Evolutionary conservation across 2,329 filamentous ascomycete species (phyloP).

Genomic region (Penicillium polonicum): DNA sequence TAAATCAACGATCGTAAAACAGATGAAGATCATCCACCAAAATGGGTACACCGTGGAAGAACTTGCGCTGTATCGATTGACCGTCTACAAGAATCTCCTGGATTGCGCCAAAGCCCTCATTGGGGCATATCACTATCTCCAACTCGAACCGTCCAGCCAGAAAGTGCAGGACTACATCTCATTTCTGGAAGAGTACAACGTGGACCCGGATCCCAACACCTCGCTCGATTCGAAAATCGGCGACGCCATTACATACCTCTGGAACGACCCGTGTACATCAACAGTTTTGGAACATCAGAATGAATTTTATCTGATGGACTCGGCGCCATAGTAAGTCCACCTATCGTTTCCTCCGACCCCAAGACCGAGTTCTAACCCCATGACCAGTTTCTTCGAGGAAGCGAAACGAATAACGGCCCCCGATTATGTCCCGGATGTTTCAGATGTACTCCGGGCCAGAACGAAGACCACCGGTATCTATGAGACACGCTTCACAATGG

Average conservation of each 20-base stretch:
- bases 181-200: slow-evolving; percentile 80
- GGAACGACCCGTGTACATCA: slow-evolving; percentile 82
- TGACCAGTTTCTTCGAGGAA: slow-evolving; percentile 86
- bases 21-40: slow-evolving; percentile 99
- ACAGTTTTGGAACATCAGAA: slow-evolving; percentile 88
- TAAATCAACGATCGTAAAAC: slow-evolving; percentile 98
- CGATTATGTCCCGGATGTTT: slow-evolving; percentile 89
- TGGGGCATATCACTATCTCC: slow-evolving; percentile 86
- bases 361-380: slow-evolving; percentile 20
- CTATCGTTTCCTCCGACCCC: background rate
- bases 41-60: slow-evolving; percentile 96
- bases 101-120: slow-evolving; percentile 96
- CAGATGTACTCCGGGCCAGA: slow-evolving; percentile 90
- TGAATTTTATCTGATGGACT: slow-evolving; percentile 99
- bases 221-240: slow-evolving; percentile 78
- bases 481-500: slow-evolving; percentile 98
- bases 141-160: slow-evolving; percentile 72
- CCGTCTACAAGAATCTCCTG: slow-evolving; percentile 96
- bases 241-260: slow-evolving; percentile 78
- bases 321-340: slow-evolving; percentile 82
- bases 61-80: slow-evolving; percentile 87
- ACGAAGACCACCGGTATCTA: slow-evolving; percentile 99
- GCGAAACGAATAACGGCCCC: slow-evolving; percentile 77
- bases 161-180: slow-evolving; percentile 72
- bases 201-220: slow-evolving; percentile 86